Conservation (phyloP, 164 flowering plant genomes). For the Dillenia suffruticosa region DNA sequence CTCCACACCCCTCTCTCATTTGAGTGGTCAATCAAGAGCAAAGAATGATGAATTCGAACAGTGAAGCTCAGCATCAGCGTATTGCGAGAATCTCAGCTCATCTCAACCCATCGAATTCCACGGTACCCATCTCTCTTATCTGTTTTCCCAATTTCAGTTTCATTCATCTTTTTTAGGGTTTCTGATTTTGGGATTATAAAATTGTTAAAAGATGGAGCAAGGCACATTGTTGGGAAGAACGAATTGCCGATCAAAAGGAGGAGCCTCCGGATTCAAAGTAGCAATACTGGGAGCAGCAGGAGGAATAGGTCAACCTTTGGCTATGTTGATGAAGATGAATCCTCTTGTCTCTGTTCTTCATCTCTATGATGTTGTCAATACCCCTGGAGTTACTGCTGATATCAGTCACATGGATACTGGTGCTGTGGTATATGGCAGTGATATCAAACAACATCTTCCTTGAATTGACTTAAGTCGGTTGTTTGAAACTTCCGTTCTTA, state of each 20-base stretch:
- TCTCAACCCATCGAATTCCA: constrained; percentile 55
- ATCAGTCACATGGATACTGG: constrained; percentile 98
- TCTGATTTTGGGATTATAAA: not conserved
- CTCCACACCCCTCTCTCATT: not conserved
- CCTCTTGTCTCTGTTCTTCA: constrained; percentile 92
- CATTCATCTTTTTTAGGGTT: not conserved
- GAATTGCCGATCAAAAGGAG: constrained; percentile 91
- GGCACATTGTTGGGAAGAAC: constrained; percentile 30
- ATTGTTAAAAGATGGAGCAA: constrained; percentile 48
- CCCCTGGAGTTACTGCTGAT: constrained; percentile 95
- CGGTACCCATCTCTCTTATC: constrained; percentile 30
- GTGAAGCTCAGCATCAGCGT: constrained; percentile 44
- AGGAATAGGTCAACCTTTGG: constrained; percentile 92
- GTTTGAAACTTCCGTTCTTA: no score
- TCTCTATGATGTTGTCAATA: constrained; percentile 87
- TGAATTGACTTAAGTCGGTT: no score
- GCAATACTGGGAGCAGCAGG: constrained; percentile 96
- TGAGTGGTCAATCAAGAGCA: not conserved
- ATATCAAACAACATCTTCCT: no score
- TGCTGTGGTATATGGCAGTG: constrained; percentile 61
- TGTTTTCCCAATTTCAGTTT: not conserved
- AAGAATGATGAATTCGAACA: constrained; percentile 32
- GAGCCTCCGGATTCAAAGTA: constrained; percentile 85
- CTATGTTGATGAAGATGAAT: constrained; percentile 96
- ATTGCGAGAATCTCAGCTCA: constrained; percentile 82